Evolutionary conservation across 2,329 filamentous ascomycete genomes (phyloP), one percentile per base, ranked within the genome.

Genomic region (Microascus cirrosus): DNA sequence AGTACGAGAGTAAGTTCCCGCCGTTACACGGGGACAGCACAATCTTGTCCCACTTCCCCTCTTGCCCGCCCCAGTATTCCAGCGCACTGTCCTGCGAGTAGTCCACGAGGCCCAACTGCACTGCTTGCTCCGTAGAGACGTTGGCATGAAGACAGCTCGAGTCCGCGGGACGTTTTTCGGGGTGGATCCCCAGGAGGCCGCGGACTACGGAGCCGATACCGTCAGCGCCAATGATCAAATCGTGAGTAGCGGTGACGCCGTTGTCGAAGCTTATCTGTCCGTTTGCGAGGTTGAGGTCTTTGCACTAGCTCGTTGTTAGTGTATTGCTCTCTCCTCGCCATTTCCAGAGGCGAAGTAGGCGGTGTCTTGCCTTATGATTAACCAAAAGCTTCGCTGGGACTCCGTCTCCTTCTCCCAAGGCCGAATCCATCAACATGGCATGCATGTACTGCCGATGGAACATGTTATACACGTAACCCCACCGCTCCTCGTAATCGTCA

Each of bases 371-470:
- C 62, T 73, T 72, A 66, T 86, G 77, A 60, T 87, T 84, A 0
- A 86, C 77, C 1, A 76, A 58, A 2, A 87, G 65, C 61, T 71
- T 75, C 0, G 74, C 81, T 0, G 83, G 81, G 1, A 60, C 67
- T 0, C 84, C 84, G 48, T 75, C 71, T 0, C 83, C 83, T 52
- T 74, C 67, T 45, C 76, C 73, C 60, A 81, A 58, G 0, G 84
- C 84, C 55, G 74, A 72, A 22, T 85, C 81, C 71, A 79, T 84
- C 25, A 87, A 68, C 83, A 87, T 86, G 7, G 72, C 66, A 63
- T 87, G 85, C 84, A 87, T 87, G 61, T 86, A 77, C 64, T 85
- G 81, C 0, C 84, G 74, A 64, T 87, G 84, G 62, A 87, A 87
- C 82, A 86, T 86, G 68, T 86, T 83, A 67, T 86, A 85, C 0